A percentile compares a stretch with the other conserved stretches of the same genome.
Conservation (phyloP, 2,329 filamentous ascomycete species). For the Neodidymelliopsis sp. region DNA sequence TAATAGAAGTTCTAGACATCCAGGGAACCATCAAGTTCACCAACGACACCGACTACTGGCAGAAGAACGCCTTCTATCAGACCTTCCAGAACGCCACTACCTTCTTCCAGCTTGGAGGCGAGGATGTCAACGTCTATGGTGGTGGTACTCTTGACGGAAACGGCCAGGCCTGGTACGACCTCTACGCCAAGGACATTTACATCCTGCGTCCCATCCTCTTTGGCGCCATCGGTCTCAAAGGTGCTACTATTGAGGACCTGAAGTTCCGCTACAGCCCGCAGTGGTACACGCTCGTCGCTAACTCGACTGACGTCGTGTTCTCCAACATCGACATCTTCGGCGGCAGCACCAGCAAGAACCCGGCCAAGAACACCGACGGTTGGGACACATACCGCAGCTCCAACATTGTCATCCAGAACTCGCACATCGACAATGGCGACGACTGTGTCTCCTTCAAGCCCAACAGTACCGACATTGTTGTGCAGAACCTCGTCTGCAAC, state of each 20-base stretch:
- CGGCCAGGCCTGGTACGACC: constrained; percentile 70
- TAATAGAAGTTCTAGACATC: constrained; percentile 54
- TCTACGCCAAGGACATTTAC: constrained; percentile 64
- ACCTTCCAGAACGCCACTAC: constrained; percentile 71
- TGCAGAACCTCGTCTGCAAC: constrained; percentile 72
- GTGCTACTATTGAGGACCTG: constrained; percentile 66
- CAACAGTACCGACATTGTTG: constrained; percentile 72
- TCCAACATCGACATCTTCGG: constrained; percentile 68
- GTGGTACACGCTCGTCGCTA: constrained; percentile 72
- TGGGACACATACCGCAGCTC: constrained; percentile 69
- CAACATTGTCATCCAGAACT: constrained; percentile 72
- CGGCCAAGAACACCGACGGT: constrained; percentile 70
- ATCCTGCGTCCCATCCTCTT: constrained; percentile 67
- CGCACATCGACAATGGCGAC: constrained; percentile 69
- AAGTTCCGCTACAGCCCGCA: constrained; percentile 67
- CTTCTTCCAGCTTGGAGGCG: constrained; percentile 72
- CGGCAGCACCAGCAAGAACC: constrained; percentile 59
- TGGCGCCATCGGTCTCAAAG: constrained; percentile 64
- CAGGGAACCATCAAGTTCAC: constrained; percentile 69
- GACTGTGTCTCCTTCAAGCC: constrained; percentile 80
- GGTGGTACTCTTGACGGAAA: constrained; percentile 70
- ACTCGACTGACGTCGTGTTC: constrained; percentile 70
- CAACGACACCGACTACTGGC: constrained; percentile 74
- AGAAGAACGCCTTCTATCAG: constrained; percentile 68
- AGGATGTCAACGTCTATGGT: constrained; percentile 73